Evolutionary conservation across 2,329 filamentous ascomycete species (phyloP), one percentile per base, ranked within the genome.

Genomic region (Sclerotiophoma versabilis): DNA sequence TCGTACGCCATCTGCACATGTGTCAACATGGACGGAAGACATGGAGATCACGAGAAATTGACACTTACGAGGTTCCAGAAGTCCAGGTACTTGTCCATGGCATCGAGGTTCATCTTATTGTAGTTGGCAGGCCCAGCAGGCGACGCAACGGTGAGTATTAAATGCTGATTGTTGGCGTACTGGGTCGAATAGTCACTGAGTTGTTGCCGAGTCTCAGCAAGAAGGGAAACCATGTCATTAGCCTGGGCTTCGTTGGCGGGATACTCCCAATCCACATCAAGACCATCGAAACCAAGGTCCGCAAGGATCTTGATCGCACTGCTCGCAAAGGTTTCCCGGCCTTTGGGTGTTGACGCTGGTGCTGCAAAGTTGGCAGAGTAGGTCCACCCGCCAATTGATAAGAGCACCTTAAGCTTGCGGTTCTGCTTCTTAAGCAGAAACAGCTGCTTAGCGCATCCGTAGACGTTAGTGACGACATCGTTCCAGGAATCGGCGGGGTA

Each of bases 1-100:
- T 96, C 92, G 75, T 96, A 96, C 2, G 90, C 89, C 92, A 96
- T 96, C 38, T 19, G 14, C 32, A 15, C 32, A n/a, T 19, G 15
- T 15, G 32, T 34, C 14, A 34, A 19, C 32, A n/a, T n/a, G n/a
- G n/a, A n/a, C n/a, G n/a, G n/a, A n/a, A n/a, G n/a, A n/a, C n/a
- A n/a, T n/a, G n/a, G n/a, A n/a, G n/a, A n/a, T n/a, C n/a, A n/a
- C n/a, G n/a, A n/a, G n/a, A n/a, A n/a, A 34, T 19, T 19, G 9
- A 15, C 32, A 34, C 32, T 34, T 34, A 19, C 32, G 38, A 92
- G 75, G 61, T 83, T 82, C 76, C 77, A 82, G 70, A 82, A 81
- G 61, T 81, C 78, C 33, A 82, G 72, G 47, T 78, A 75, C n/a
- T 69, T 38, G 60, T 80, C 73, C 79, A 83, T 82, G 23, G 69